Base-by-base conservation (phyloP, 2,329 filamentous ascomycete genomes). In the Cytospora chrysosperma region DNA sequence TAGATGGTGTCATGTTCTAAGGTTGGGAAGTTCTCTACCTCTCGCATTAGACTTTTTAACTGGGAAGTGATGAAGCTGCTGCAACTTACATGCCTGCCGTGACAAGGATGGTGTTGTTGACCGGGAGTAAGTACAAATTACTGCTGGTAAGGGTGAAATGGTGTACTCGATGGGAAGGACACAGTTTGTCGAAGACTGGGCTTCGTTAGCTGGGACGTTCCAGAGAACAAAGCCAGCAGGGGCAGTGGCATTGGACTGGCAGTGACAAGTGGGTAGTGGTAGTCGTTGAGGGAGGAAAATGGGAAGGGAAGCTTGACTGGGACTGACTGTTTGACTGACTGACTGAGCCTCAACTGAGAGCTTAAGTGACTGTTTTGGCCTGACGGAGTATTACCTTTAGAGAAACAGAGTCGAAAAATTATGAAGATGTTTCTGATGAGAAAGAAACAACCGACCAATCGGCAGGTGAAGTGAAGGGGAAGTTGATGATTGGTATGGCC, bases 1-100 rank as follows among this genome's bases (percentile, higher is more conserved):
- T 61, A 67, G 67, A 51, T 51, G 68, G 43, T 55, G 51, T 37
- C 51, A 55, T 61, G 21, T 55, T 50, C 21, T 34, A 21, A 21
- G 34, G 37, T 15, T 28, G 21, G 15, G 40, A 21, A 15, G 6
- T 27, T 52, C 43, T 55, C 37, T 53, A 24, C n/a, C 37, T 43
- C 15, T 50, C 4, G n/a, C 21, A 6, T 55, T 37, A 55, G 52
- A 13, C 26, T 19, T 17, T 13, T 17, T 32, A 7, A 19, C 13
- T 9, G 28, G 21, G 12, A 27, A 19, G 19, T 50, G 5, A 4
- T 4, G 27, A 26, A 12, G 51, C 51, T 32, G 49, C 30, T 21
- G 27, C 59, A 50, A 56, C 51, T 55, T 61, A 61, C 59, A 61
- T 52, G 40, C 32, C 51, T 61, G 51, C 37, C 30, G 17, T 26